Evolutionary conservation across 805 yeast species (phyloP), one percentile per base, ranked within the genome.

Genomic region (Nakazawaea siamensis): DNA sequence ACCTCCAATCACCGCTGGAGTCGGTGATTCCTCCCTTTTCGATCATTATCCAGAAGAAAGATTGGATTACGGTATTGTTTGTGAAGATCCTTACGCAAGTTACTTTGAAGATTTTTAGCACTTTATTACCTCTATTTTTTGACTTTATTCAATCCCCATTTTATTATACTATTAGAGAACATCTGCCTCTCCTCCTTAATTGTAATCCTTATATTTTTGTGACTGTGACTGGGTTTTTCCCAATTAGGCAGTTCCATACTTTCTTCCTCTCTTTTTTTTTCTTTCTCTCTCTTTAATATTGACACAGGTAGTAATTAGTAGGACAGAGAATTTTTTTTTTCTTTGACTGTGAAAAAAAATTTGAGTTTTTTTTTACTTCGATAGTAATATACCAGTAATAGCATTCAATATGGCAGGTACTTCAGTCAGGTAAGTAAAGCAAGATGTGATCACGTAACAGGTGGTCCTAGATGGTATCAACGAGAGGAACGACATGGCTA

Each of bases 351-450:
- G 24, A 23, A 34, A 23, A 25, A 21, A 11, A 5, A 10, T 27
- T 4, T 18, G 3, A 27, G 17, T 29, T 35, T 33, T 29, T 23
- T 24, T 29, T 29, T 29, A 25, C 18, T 24, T 20, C 27, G 27
- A 24, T n/a, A 24, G 6, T 8, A 24, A 7, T 15, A 8, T 8
- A 20, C 10, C 7, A 20, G 10, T 10, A 20, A 20, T 20, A 10
- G n/a, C n/a, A 24, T 7, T n/a, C 18, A 76, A 72, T 60, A 86
- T 86, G 95, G 82, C 94, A 78, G 95, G 95, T 84, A 88, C 80
- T 79, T 80, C 95, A 75, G 95, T 86, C 69, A 85, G 90, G 95
- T 84, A 83, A 63, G 94, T 82, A 49, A 29, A n/a, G n/a, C n/a
- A n/a, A n/a, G n/a, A n/a, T n/a, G n/a, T n/a, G n/a, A n/a, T n/a